Evolutionary conservation across 75 land plant species (phyloP), one percentile per base, ranked within the genome.

Genomic region (Selaginella moellendorffii): DNA sequence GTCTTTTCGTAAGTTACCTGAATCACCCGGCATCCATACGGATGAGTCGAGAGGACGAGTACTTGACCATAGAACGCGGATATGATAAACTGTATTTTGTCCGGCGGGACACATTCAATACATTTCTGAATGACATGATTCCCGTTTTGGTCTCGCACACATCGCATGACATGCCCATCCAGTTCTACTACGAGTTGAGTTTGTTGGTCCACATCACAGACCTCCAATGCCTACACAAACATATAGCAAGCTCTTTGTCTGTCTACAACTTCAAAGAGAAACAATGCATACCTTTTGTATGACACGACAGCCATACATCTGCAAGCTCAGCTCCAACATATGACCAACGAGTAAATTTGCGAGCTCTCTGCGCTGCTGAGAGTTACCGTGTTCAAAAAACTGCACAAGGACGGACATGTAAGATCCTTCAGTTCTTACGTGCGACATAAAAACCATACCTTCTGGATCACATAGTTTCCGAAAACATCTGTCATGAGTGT

Each of bases 391-490:
- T 76, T 85, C 88, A 78, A 85, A 83, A 42, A 85, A 85, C 88
- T 85, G 63, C 30, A 63, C 10, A 9, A 24, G 29, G 63, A 28
- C 29, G 18, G 12, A 31, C 14, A 36, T 36, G 14, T 36, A 36
- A 36, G 5, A 36, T 36, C 5, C 14, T 5, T 36, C 5, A 5
- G 14, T 36, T 5, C 14, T 5, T 36, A 14, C 46, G 46, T 36
- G 46, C 46, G 46, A 14, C 5, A 5, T 36, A 36, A 36, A 14
- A 14, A 36, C 5, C 46, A 36, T 36, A 89, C 98, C 82, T 93
- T 93, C 54, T 93, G 98, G 31, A 93, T 84, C 25, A 93, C 98
- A 76, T 93, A 93, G 68, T 93, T 93, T 30, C 98, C 98, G 75
- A 93, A 93, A 20, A 93, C 98, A 78, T 93, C 96, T 58, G 95